phyloP scores from a whole-genome alignment of 441 rosid genomes.

The Lepidium campestre region DNA sequence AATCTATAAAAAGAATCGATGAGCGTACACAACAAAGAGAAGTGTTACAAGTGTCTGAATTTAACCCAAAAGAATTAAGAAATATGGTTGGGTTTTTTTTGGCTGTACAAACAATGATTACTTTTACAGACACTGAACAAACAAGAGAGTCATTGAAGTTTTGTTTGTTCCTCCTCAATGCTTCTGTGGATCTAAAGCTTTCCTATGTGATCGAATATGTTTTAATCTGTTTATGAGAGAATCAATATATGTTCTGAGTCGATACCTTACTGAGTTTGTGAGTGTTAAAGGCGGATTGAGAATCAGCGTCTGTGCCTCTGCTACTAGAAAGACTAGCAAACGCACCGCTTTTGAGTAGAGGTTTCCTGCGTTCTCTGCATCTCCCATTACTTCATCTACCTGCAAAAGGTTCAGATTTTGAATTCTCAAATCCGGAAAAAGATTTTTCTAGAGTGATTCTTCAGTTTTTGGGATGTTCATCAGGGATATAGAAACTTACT shows the following conservation, averaged over 20 bases:
- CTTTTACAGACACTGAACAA: slow-evolving; percentile 4
- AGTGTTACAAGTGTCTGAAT: slow-evolving; percentile 34
- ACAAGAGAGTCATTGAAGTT: neutral
- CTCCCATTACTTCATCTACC: slow-evolving; percentile 80
- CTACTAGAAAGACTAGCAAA: slow-evolving; percentile 64
- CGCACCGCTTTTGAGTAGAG: slow-evolving; percentile 71
- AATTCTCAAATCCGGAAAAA: neutral
- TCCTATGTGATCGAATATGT: slow-evolving; percentile 50
- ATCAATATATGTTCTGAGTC: slow-evolving; percentile 65
- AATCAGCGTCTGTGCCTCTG: slow-evolving; percentile 82
- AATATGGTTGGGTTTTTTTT: neutral
- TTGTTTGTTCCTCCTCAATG: slow-evolving; percentile 24
- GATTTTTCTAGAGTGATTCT: neutral
- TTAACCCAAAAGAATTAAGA: slow-evolving; percentile 45
- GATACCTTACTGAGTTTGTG: slow-evolving; percentile 70
- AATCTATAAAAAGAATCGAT: neutral
- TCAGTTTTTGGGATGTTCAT: neutral
- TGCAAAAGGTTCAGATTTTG: slow-evolving; percentile 23
- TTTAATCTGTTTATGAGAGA: slow-evolving; percentile 57
- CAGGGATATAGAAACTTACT: slow-evolving; percentile 43
- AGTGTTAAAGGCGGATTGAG: slow-evolving; percentile 92
- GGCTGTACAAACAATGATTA: slow-evolving; percentile 50
- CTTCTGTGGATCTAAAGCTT: slow-evolving; percentile 47
- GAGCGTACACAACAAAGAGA: slow-evolving; percentile 13
- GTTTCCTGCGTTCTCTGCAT: slow-evolving; percentile 53